Evolutionary conservation across 2,329 filamentous ascomycete species (phyloP), one percentile per base, ranked within the genome.

Genomic region (Calonectria montana): DNA sequence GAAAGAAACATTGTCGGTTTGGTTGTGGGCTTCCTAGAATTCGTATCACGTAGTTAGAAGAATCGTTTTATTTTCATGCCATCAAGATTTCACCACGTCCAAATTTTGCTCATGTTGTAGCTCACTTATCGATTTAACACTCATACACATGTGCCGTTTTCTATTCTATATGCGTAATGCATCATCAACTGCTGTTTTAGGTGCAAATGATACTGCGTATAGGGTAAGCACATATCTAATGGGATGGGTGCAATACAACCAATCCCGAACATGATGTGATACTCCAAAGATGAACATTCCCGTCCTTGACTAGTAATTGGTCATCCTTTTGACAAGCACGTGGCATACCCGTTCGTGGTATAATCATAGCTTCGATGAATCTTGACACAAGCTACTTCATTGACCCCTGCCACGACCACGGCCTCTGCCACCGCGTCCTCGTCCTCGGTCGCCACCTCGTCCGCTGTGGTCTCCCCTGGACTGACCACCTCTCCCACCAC

Each of bases 401-500:
- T 82, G 79, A 21, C 82, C 83, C 39, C 83, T 78, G 15, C 83
- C 83, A 45, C 83, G 76, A 21, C 82, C 82, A 25, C 82, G 77
- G 39, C 85, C 85, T 35, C 83, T 79, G 65, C 84, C 82, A 55
- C 84, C 85, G 64, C 83, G 81, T 10, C 84, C 85, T 66, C 85
- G 80, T 29, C 83, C 83, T 39, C 83, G 76, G 27, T 88, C 84
- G 27, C 87, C 86, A 25, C 91, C 87, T 45, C 90, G 84, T 61
- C 88, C 86, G 53, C 87, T 86, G 75, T 92, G 88, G 43, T 91
- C 90, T 67, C 89, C 90, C 78, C 90, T 87, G 80, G 89, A 84
- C 66, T 87, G 85, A 18, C 90, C 88, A 73, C 90, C 88, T 45
- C 91, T 88, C 47, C 93, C 92, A 59, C 93, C 92, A 69, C 92